A percentile compares a stretch with the other conserved stretches of the same genome.
These are phyloP conservation scores for Chaetomium sp. DNA, from an alignment of 2,329 filamentous ascomycete genomes.

Conservation along the genomic window DNA sequence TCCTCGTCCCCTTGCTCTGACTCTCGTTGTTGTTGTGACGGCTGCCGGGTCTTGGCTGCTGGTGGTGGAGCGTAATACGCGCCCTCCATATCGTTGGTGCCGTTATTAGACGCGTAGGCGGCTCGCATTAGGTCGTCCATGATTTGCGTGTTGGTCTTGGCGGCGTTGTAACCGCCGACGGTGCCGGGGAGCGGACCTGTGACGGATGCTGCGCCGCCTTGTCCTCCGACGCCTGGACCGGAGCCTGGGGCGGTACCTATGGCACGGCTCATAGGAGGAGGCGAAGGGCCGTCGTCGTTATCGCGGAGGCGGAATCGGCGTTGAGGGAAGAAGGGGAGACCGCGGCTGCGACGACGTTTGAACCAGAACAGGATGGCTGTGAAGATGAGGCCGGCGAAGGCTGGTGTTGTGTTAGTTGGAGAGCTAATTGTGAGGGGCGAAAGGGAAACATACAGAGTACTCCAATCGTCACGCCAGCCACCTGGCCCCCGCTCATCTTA, in stretches of 20 bases:
- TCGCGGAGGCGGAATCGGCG: conserved; percentile 2
- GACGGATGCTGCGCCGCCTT: not conserved
- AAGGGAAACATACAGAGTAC: conserved; percentile 14
- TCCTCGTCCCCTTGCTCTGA: not conserved
- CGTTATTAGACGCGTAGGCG: conserved; percentile 16
- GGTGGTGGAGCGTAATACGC: not conserved
- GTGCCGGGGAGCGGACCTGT: conserved; percentile 3
- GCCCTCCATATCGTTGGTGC: conserved; percentile 12
- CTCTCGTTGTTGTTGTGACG: not conserved
- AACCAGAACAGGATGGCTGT: conserved; percentile 14
- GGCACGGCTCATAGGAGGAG: not conserved
- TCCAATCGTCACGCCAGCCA: conserved; percentile 18
- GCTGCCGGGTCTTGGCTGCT: not conserved
- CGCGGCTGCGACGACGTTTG: conserved; percentile 13
- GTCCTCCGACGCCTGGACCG: no score
- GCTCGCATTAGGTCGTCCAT: conserved; percentile 22
- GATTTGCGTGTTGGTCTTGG: conserved; percentile 22
- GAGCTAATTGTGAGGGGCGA: no score
- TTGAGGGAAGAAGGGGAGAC: conserved; percentile 11
- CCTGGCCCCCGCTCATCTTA: conserved; percentile 6
- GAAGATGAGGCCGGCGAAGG: conserved; percentile 12
- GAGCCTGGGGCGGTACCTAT: no score
- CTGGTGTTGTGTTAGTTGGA: conserved; percentile 16
- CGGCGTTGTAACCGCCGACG: not conserved
- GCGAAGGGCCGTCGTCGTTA: not conserved